Evolutionary conservation across 257 asterid genomes (phyloP).

Genomic region (Hygrophila difformis): DNA sequence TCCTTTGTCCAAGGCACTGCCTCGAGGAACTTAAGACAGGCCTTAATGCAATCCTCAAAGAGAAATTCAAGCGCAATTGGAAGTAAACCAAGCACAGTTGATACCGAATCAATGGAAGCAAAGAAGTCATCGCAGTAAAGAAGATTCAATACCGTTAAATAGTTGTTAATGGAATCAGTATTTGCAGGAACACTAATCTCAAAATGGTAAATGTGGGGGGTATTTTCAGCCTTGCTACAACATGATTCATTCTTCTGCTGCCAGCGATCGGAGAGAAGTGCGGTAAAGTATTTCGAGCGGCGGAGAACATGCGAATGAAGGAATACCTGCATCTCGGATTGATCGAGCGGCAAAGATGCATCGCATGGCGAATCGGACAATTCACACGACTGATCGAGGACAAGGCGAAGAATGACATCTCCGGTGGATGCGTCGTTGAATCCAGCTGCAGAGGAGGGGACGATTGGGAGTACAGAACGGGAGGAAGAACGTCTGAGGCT

Average conservation of each 20-base stretch:
- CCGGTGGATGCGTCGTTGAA: slow-evolving; percentile 57
- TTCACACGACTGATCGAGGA: slow-evolving; percentile 27
- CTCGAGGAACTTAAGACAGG: slow-evolving; percentile 70
- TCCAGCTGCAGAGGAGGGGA: slow-evolving; percentile 20
- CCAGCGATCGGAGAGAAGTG: slow-evolving; percentile 74
- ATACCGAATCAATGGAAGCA: slow-evolving; percentile 27
- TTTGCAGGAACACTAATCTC: slow-evolving; percentile 34
- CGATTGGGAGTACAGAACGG: slow-evolving; percentile 20
- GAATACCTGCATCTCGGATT: slow-evolving; percentile 39
- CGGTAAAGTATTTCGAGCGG: slow-evolving; percentile 55
- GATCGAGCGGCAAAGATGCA: slow-evolving; percentile 20
- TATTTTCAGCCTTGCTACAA: slow-evolving; percentile 12
- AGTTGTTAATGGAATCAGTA: slow-evolving; percentile 34
- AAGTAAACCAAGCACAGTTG: slow-evolving; percentile 48
- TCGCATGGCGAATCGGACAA: slow-evolving; percentile 22
- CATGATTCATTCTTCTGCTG: slow-evolving; percentile 24
- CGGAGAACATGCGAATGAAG: slow-evolving; percentile 55
- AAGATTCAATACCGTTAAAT: slow-evolving; percentile 44
- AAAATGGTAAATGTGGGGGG: slow-evolving; percentile 22
- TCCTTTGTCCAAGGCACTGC: slow-evolving; percentile 98
- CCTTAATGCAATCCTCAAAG: slow-evolving; percentile 81
- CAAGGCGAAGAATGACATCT: slow-evolving; percentile 59
- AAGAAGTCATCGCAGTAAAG: slow-evolving; percentile 51
- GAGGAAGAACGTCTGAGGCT: slow-evolving; percentile 36
- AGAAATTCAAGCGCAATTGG: slow-evolving; percentile 76